Base-by-base conservation (phyloP, 129 eudicot genomes). In the Sambucus nigra region DNA sequence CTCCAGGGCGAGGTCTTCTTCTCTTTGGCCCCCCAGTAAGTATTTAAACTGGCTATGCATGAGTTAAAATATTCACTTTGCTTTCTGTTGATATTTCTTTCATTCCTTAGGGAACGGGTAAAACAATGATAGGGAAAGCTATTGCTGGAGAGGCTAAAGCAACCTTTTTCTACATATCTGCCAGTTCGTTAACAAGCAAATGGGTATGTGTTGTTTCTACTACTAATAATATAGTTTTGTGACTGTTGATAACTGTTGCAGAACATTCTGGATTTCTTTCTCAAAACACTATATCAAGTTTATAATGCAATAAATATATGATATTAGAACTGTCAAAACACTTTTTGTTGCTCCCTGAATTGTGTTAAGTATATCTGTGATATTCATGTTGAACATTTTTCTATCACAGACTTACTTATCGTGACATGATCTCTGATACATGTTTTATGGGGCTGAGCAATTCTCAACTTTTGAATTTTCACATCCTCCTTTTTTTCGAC, bases 91-190 rank as follows among this genome's bases (percentile, higher is more conserved):
- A 45, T 14, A 18, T 60, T 48, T 45, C 19, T 55, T 49, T 63
- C 67, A 46, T 67, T 59, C 62, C 25, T 45, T 53, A 91, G 99
- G 99, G 99, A 67, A 91, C 99, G 52, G 99, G 99, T 62, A 91
- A 91, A 63, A 91, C 99, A 11, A 91, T 91, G 99, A 91, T 91
- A 51, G 99, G 99, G 59, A 91, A 91, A 73, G 99, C 99, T 40
- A 91, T 91, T 44, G 99, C 95, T 67, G 99, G 99, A 64, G 99
- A 91, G 69, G 95, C 91, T 47, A 91, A 91, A 61, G 99, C 99
- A 64, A 91, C 99, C 24, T 86, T 91, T 71, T 91, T 91, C 75
- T 91, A 91, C 76, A 91, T 91, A 60, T 91, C 99, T 54, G 95
- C 99, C 29, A 91, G 99, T 75, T 91, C 99, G 41, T 76, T 91